These are phyloP conservation scores for Nevesoporus exiguus DNA, from an alignment of 768 basidiomycete genomes.

Conservation along the genomic window DNA sequence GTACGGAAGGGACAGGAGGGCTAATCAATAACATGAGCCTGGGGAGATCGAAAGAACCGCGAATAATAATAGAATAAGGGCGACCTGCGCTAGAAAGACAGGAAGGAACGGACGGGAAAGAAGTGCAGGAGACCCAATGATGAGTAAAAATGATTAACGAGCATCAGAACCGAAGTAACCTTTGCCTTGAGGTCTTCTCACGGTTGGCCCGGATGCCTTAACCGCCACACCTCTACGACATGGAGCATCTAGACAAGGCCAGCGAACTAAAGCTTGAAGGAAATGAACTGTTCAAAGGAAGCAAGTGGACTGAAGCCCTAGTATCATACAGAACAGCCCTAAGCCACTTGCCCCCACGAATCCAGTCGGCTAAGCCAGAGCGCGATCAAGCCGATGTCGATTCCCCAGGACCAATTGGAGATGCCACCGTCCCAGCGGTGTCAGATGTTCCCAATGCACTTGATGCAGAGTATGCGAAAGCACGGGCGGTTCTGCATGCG, in stretches of 20 bases:
- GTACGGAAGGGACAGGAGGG: constrained; percentile 60
- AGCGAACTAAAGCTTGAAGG: constrained; percentile 70
- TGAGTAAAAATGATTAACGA: too few species aligned
- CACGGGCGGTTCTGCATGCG: constrained; percentile 72
- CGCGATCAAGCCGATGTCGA: constrained; percentile 19
- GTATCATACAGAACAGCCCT: constrained; percentile 67
- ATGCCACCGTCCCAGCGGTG: background rate
- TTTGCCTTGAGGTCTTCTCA: background rate
- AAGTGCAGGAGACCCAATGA: background rate
- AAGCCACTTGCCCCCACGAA: constrained; percentile 56
- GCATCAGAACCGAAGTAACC: background rate
- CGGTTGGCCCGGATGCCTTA: background rate
- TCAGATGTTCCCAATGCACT: constrained; percentile 30
- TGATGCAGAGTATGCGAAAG: constrained; percentile 50
- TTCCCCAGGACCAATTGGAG: constrained; percentile 15
- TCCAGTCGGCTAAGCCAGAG: constrained; percentile 17
- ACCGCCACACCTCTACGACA: background rate
- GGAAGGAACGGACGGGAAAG: background rate
- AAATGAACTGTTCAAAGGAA: constrained; percentile 65
- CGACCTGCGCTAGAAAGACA: constrained; percentile 49
- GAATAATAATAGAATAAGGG: constrained; percentile 21
- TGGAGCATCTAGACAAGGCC: constrained; percentile 43
- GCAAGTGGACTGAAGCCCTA: constrained; percentile 68
- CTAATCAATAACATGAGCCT: constrained; percentile 38
- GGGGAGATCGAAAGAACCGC: constrained; percentile 10